phyloP scores from a whole-genome alignment of 768 basidiomycete species.

The Leucosporidium yakuticum region DNA sequence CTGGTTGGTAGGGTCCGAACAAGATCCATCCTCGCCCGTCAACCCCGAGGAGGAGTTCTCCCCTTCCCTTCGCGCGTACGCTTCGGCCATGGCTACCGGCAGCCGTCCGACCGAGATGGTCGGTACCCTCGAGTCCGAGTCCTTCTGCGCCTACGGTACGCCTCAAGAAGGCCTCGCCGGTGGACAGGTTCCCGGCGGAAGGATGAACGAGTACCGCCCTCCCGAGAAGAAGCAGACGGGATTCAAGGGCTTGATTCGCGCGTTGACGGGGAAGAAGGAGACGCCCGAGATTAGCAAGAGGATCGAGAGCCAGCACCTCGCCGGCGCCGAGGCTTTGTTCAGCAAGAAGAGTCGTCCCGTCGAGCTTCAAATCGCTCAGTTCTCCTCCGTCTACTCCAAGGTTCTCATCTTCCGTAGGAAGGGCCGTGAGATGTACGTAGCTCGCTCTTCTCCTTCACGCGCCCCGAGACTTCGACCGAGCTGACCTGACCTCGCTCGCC shows the following conservation, averaged over 20 bases:
- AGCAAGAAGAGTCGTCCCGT: background rate
- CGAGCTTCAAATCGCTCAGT: background rate
- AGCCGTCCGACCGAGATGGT: background rate
- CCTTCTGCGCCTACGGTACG: background rate
- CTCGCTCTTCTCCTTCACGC: too few species aligned
- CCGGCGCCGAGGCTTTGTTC: constrained; percentile 1
- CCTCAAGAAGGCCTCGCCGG: background rate
- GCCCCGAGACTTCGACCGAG: too few species aligned
- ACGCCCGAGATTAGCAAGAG: background rate
- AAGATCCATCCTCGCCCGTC: background rate
- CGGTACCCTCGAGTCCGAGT: background rate
- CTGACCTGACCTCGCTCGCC: too few species aligned
- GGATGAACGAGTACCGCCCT: background rate
- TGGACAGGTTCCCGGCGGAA: background rate
- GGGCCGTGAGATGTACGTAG: background rate
- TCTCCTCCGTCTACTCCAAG: constrained; percentile 2
- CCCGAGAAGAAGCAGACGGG: background rate
- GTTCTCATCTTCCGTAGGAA: constrained; percentile 1
- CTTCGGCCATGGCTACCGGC: background rate
- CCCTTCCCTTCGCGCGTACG: background rate
- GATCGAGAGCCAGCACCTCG: background rate
- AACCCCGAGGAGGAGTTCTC: background rate
- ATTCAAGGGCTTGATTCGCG: background rate
- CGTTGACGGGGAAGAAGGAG: background rate
- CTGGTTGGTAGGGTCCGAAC: background rate